Conservation (phyloP, 2,329 filamentous ascomycete genomes). For the Dothideomycetes sp. region DNA sequence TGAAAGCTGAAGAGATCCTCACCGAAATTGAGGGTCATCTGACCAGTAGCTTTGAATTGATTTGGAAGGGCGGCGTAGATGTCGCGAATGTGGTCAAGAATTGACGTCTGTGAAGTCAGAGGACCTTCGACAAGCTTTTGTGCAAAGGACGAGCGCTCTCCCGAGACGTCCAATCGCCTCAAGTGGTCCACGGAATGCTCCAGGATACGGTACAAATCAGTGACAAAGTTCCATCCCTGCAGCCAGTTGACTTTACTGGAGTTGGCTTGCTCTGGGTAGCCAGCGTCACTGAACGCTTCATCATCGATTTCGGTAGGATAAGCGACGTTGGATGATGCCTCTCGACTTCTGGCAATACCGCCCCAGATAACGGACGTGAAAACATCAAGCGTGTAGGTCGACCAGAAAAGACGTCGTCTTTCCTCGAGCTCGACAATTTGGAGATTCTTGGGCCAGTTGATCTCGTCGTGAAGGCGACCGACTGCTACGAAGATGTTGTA, state of each 20-base stretch:
- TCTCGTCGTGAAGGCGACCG: constrained; percentile 41
- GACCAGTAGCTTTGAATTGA: constrained; percentile 8
- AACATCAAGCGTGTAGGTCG: constrained; percentile 45
- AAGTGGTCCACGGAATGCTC: constrained; percentile 27
- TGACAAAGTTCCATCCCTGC: constrained; percentile 46
- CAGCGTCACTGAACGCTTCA: constrained; percentile 22
- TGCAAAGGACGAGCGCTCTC: constrained; percentile 7
- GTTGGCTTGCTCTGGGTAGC: constrained; percentile 12
- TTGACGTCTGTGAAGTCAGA: background rate
- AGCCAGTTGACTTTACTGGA: constrained; percentile 31
- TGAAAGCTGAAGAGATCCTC: constrained; percentile 36
- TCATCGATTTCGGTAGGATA: constrained; percentile 37
- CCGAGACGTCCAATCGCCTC: constrained; percentile 11
- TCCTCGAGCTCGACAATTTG: constrained; percentile 35
- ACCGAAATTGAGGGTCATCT: constrained; percentile 1
- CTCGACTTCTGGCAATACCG: constrained; percentile 31
- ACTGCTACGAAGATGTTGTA: constrained; percentile 40
- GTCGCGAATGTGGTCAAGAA: constrained; percentile 4
- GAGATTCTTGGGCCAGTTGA: constrained; percentile 37
- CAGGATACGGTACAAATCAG: constrained; percentile 42
- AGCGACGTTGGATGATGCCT: constrained; percentile 32
- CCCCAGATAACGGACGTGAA: constrained; percentile 43
- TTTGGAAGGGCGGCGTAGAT: constrained; percentile 6
- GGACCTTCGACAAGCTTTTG: background rate
- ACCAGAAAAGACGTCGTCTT: constrained; percentile 40